These are phyloP conservation scores for Aspergillus texensis DNA, from an alignment of 2,329 filamentous ascomycete species.

Conservation along the genomic window DNA sequence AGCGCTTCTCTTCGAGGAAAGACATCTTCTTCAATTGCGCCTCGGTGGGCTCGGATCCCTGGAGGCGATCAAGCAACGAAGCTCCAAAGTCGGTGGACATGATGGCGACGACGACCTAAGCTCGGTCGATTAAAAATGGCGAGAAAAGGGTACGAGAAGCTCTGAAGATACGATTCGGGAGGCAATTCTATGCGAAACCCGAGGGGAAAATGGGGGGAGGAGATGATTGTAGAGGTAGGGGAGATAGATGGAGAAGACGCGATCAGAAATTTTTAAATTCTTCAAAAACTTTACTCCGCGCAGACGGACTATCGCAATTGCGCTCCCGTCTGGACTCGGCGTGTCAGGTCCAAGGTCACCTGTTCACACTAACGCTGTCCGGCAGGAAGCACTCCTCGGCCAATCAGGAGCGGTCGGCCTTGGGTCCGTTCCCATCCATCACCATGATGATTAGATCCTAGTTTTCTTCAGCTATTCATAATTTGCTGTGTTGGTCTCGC, in stretches of 20 bases:
- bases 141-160: not conserved
- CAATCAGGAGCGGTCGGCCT: not conserved
- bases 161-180: not conserved
- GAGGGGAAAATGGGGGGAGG: not conserved
- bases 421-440: not conserved
- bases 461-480: too few relatives aligned
- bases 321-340: conserved; percentile 2
- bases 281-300: conserved; percentile 7
- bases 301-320: conserved; percentile 3
- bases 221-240: not conserved
- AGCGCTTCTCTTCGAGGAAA: conserved; percentile 4
- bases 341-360: not conserved
- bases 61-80: not conserved
- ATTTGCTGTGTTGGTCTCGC: too few relatives aligned
- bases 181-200: not conserved
- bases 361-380: conserved; percentile 1
- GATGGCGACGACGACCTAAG: not conserved
- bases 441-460: not conserved
- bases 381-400: not conserved
- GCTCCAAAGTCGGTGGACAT: not conserved
- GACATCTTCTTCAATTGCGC: not conserved
- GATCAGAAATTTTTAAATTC: conserved; percentile 2
- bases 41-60: not conserved
- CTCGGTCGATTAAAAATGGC: not conserved
- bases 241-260: not conserved